Evolutionary conservation across 2,329 filamentous ascomycete genomes (phyloP), one percentile per base, ranked within the genome.

Genomic region (Ophiostoma himal-ulmi): DNA sequence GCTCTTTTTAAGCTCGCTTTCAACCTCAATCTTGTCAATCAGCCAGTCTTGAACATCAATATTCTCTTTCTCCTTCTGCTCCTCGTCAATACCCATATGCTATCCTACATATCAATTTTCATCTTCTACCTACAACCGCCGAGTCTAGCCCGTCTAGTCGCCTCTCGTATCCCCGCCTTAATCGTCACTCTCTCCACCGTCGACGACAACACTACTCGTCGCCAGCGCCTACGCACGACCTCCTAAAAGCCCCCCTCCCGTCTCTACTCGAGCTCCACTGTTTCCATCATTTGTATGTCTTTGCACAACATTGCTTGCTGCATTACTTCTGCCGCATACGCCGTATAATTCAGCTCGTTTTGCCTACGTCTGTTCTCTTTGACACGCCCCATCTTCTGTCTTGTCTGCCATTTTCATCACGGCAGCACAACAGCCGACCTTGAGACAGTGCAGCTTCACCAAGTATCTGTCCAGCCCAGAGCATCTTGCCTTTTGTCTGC

Each of bases 271-370:
- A 30, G 62, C 52, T 68, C 65, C 26, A 68, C 69, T n/a, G 67
- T 68, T 48, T 54, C 67, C 67, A 36, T 57, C 67, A 26, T 57
- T 36, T 54, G 67, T 57, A 48, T 57, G 48, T 57, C 67, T 39
- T 57, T 26, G 67, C 48, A 37, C 67, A 37, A 39, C 67, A 39
- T 68, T 20, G 48, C 44, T 44, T 67, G 22, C 37, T 67, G 13
- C 65, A 44, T 48, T 41, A 17, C 26, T 57, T 37, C 48, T 30
- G 41, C 41, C 66, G 65, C 39, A 67, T 10, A 34, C 41, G 20
- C 13, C 14, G 26, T 14, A n/a, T 20, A 7, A 34, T 34, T 26
- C 57, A 62, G 26, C 57, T 62, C 26, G 13, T 62, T 34, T 26
- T 62, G 52, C 34, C 57, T 34, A 1, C 57, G 11, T 62, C 26